Base-by-base conservation (phyloP, 2,329 filamentous ascomycete genomes). In the Cercospora sp. region DNA sequence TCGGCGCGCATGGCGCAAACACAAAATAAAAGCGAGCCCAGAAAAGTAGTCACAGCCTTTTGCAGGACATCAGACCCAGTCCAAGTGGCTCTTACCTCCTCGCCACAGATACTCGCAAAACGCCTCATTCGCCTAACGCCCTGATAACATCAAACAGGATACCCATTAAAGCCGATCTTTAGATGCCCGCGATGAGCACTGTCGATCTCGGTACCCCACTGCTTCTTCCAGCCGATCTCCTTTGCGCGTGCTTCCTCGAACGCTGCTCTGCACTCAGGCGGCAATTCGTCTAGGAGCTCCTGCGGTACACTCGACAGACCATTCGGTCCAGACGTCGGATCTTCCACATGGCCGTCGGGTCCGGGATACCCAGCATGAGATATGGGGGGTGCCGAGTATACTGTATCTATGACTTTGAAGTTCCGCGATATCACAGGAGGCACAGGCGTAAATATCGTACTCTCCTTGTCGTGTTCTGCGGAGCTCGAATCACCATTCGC, bases 221-320 rank as follows among this genome's bases (percentile, higher is more conserved):
- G 86, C 33, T 80, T 82, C 78, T 91, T 91, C 91, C 93, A 98
- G 64, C 85, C 80, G 68, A 81, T 79, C 79, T 97, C 92, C 64
- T 85, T 84, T 10, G 81, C 80, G 62, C 89, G 82, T 3, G 92
- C 90, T 63, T 86, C 83, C 61, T 93, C 84, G 70, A 97, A 93
- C 0, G 91, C 90, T 42, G 84, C 81, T 42, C 90, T 87, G 78
- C 92, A 95, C 70, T 92, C 89, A 1, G 85, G 79, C 1, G 90
- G 90, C 67, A 94, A 82, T 67, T 90, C 83, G 31, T 87, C 85
- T 66, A 87, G 83, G 70, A 93, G 84, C 9, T 92, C 90, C 60
- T 88, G 84, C 1, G 89, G 80, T 6, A 93, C 84, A 51, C 86
- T 84, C n/a, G 83, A 82, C 8, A 94, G 82, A 3, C 91, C 90